Evolutionary conservation across 352 stramenopile species (phyloP), one percentile per base, ranked within the genome.

Genomic region (Globisporangium paddicum): DNA sequence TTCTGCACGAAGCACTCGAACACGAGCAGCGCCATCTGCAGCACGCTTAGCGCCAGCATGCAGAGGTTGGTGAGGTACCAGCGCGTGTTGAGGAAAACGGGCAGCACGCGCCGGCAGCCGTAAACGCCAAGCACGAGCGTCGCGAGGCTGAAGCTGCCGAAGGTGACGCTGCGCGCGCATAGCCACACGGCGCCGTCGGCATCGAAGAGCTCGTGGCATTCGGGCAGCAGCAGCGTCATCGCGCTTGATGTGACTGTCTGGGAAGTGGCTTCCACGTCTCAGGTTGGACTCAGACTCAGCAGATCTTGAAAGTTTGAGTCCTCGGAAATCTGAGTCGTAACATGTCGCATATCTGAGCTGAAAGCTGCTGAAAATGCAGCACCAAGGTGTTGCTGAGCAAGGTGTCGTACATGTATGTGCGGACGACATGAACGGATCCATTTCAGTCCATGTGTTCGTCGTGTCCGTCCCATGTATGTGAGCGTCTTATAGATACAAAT

Each of bases 11-110:
- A 69, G 67, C 78, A 90, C 66, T 87, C 76, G 59, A 77, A 74
- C 49, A 74, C 76, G 32, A 90, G 59, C 53, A 88, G 68, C 47
- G 69, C 74, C 76, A 90, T 90, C 54, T 90, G 78, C 28, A 85
- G 42, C 40, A 41, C 69, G 35, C 76, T 76, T 56, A 90, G 71
- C 45, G 69, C 51, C 48, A 89, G 63, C 78, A 89, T 85, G 54
- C 56, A 64, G 47, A 90, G 68, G 62, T 87, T 88, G 50, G 76
- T 66, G 28, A 73, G 25, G 64, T 86, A 87, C 69, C 79, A 86
- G 32, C 63, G 71, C 49, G 75, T 79, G 58, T 52, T 68, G 23
- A 83, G 49, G 64, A 87, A 86, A 34, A 83, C 67, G 32, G 78
- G 78, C n/a, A 77, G 44, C 60, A 90, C 82, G 49, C 64, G 76